These are phyloP conservation scores for Encephalitozoon intestinalis DNA, from an alignment of 371 early-diverging fungal genomes.

Conservation along the genomic window DNA sequence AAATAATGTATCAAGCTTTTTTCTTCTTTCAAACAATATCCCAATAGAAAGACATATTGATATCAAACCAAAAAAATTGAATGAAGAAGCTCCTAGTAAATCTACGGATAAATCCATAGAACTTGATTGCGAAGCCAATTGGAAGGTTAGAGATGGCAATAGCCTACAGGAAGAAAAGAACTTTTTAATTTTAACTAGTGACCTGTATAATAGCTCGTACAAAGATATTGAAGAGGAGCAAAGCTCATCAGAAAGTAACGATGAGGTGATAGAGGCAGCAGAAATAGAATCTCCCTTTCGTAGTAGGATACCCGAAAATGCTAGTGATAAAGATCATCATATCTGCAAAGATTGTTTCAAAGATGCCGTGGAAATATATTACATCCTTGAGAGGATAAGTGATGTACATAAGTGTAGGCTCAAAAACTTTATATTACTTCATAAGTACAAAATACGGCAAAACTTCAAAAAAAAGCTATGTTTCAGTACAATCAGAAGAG, in stretches of 20 bases:
- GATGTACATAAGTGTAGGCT: not conserved
- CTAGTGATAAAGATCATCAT: not conserved
- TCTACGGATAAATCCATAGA: too few species aligned
- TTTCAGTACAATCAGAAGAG: not conserved
- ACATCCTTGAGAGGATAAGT: not conserved
- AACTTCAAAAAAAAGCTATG: not conserved
- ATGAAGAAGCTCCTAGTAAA: not conserved
- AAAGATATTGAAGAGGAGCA: not conserved
- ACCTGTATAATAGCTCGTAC: not conserved
- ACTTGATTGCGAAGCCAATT: too few species aligned
- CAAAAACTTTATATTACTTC: not conserved
- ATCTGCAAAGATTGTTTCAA: not conserved
- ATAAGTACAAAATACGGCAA: not conserved
- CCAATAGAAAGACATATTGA: not conserved
- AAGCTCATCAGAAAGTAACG: not conserved
- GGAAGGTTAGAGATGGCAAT: not conserved
- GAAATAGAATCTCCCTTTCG: not conserved
- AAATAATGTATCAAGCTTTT: not conserved
- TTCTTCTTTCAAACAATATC: conserved; percentile 1
- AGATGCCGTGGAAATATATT: not conserved
- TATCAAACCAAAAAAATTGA: not conserved
- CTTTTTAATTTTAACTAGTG: not conserved
- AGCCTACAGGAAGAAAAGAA: not conserved
- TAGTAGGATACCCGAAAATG: not conserved
- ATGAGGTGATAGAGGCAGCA: not conserved